phyloP scores from a whole-genome alignment of 2,329 filamentous ascomycete genomes.

The Coniochaeta sp. region DNA sequence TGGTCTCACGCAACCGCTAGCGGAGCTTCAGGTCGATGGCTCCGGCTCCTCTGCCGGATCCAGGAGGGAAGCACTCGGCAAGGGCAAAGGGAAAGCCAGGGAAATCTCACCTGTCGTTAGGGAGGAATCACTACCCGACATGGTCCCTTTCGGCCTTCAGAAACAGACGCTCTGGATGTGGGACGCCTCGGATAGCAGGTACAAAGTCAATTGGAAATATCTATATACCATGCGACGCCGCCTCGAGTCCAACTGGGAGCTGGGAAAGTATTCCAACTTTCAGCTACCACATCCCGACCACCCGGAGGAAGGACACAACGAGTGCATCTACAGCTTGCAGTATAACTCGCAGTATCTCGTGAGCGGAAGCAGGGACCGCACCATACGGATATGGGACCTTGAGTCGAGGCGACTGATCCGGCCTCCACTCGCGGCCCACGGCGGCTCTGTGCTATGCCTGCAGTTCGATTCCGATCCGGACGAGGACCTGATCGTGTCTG shows the following conservation, averaged over 20 bases:
- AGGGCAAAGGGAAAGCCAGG: conserved; percentile 15
- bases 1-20: conserved; percentile 15
- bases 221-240: conserved; percentile 81
- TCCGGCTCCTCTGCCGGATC: conserved; percentile 21
- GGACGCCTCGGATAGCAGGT: conserved; percentile 37
- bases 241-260: conserved; percentile 87
- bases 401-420: conserved; percentile 70
- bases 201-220: conserved; percentile 84
- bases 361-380: conserved; percentile 84
- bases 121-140: conserved; percentile 22
- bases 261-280: conserved; percentile 76
- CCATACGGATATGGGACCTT: conserved; percentile 85
- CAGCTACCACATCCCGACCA: conserved; percentile 80
- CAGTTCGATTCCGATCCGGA: conserved; percentile 87
- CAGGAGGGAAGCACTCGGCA: conserved; percentile 19
- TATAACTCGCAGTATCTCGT: conserved; percentile 81
- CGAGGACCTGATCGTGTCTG: conserved; percentile 90
- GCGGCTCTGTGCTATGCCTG: conserved; percentile 83
- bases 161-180: conserved; percentile 44
- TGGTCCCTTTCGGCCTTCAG: conserved; percentile 22
- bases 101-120: conserved; percentile 18
- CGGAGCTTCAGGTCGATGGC: conserved; percentile 26
- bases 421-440: conserved; percentile 68
- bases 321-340: conserved; percentile 94
- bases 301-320: conserved; percentile 74